Percentiles rank a stretch among this genome's conserved stretches.
These are phyloP conservation scores for Populus hybrid DNA, from an alignment of 441 rosid species.

Conservation along the genomic window DNA sequence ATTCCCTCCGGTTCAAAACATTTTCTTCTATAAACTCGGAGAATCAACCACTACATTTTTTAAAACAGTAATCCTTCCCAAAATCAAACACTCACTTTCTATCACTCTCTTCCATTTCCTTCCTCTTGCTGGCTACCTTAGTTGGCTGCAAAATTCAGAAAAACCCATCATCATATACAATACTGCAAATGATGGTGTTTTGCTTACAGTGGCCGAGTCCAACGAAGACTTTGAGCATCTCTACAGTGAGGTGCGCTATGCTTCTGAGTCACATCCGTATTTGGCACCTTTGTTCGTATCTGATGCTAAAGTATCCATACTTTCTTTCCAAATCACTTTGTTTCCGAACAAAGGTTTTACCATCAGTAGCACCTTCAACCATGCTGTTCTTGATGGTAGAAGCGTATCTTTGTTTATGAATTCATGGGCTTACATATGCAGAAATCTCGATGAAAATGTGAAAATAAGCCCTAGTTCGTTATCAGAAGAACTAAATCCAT, in stretches of 20 bases:
- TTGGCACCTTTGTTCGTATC: conserved; percentile 20
- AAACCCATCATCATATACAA: conserved; percentile 26
- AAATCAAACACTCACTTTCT: conserved; percentile 36
- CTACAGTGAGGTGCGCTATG: conserved; percentile 7
- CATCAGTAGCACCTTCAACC: conserved; percentile 29
- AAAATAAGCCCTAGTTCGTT: not conserved
- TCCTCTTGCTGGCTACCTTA: conserved; percentile 35
- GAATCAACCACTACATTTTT: conserved; percentile 21
- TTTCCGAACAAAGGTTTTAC: conserved; percentile 38
- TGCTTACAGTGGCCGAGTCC: conserved; percentile 28
- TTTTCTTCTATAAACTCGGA: conserved; percentile 31
- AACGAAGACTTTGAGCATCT: conserved; percentile 20
- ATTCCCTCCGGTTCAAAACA: conserved; percentile 22
- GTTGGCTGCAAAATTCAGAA: conserved; percentile 13
- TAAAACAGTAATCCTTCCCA: conserved; percentile 35
- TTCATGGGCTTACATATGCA: conserved; percentile 27
- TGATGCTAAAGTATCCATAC: conserved; percentile 16
- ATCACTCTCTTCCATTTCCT: not conserved
- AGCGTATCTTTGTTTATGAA: conserved; percentile 30
- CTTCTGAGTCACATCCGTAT: conserved; percentile 24
- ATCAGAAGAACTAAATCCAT: conserved; percentile 25
- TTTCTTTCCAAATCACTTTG: conserved; percentile 33
- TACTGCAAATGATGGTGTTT: conserved; percentile 26
- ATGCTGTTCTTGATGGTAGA: conserved; percentile 31
- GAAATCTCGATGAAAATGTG: not conserved